phyloP scores from a whole-genome alignment of 768 basidiomycete genomes.

The Leccinum broughii region DNA sequence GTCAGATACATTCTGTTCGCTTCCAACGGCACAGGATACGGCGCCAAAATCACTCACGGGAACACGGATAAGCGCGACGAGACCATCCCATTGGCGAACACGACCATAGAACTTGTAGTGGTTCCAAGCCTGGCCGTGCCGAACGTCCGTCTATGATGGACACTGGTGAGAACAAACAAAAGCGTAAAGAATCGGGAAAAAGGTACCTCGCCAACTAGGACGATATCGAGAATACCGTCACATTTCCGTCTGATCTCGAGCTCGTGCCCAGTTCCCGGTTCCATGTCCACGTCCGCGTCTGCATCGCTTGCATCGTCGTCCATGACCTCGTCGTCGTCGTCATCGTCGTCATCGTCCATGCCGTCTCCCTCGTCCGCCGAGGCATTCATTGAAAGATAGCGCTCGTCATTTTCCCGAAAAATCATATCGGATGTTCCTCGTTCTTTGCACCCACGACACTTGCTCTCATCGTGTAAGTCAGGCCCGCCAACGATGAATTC shows the following conservation, averaged over 20 bases:
- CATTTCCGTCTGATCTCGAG: slow-evolving; percentile 39
- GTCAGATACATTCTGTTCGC: slow-evolving; percentile 8
- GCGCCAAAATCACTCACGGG: slow-evolving; percentile 25
- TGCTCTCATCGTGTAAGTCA: slow-evolving; percentile 44
- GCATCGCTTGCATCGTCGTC: slow-evolving; percentile 29
- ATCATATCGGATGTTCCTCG: slow-evolving; percentile 32
- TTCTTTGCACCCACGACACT: slow-evolving; percentile 35
- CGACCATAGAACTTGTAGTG: slow-evolving; percentile 52
- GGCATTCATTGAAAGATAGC: slow-evolving; percentile 20
- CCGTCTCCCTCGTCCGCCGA: slow-evolving; percentile 10
- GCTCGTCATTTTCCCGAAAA: slow-evolving; percentile 28
- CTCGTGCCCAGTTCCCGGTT: slow-evolving; percentile 21
- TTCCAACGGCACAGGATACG: not conserved
- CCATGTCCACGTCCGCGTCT: slow-evolving; percentile 29
- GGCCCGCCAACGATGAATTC: slow-evolving; percentile 39
- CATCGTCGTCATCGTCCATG: slow-evolving; percentile 28
- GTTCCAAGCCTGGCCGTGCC: slow-evolving; percentile 50
- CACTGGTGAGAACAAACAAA: not conserved
- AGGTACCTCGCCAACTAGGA: slow-evolving; percentile 58
- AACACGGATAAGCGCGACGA: slow-evolving; percentile 52
- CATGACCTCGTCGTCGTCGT: slow-evolving; percentile 30
- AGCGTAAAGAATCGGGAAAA: not conserved
- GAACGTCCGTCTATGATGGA: slow-evolving; percentile 44
- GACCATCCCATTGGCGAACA: slow-evolving; percentile 58
- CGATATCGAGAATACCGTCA: slow-evolving; percentile 57